Percentiles rank a stretch among this genome's conserved stretches.
These are phyloP conservation scores for Globisporangium splendens DNA, from an alignment of 352 stramenopile species.

Conservation along the genomic window DNA sequence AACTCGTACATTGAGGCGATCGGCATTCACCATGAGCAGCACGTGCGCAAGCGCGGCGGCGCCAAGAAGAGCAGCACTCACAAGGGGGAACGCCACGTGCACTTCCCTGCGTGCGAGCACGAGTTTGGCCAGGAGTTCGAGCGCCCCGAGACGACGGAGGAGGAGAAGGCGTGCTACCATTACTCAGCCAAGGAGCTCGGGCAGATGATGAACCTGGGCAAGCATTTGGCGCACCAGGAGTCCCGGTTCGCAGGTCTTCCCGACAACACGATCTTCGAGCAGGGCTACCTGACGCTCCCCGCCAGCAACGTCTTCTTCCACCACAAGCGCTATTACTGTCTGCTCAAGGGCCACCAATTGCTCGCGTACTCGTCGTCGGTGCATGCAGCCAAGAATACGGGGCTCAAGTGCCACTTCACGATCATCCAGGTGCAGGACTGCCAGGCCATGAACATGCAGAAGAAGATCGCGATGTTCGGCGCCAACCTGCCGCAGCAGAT, in stretches of 20 bases:
- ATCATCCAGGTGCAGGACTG: constrained; percentile 64
- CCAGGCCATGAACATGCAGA: constrained; percentile 44
- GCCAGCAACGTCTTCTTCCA: constrained; percentile 57
- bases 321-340: constrained; percentile 60
- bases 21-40: constrained; percentile 30
- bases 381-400: constrained; percentile 43
- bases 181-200: constrained; percentile 53
- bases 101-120: constrained; percentile 29
- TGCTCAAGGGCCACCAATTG: constrained; percentile 45
- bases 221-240: constrained; percentile 40
- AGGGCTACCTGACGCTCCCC: constrained; percentile 57
- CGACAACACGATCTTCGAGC: constrained; percentile 63
- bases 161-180: constrained; percentile 55
- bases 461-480: constrained; percentile 63
- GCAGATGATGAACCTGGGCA: constrained; percentile 50
- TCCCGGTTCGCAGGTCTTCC: constrained; percentile 44
- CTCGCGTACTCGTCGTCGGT: constrained; percentile 42
- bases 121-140: constrained; percentile 40
- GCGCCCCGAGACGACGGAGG: constrained; percentile 26
- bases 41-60: constrained; percentile 6
- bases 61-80: constrained; percentile 8
- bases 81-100: constrained; percentile 36
- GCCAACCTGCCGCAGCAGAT: constrained; percentile 43
- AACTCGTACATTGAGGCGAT: constrained; percentile 51
- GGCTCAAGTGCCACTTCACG: constrained; percentile 42